A percentile compares a stretch with the other conserved stretches of the same genome.
phyloP scores from a whole-genome alignment of 441 rosid genomes.

The Isatis lusitanica region DNA sequence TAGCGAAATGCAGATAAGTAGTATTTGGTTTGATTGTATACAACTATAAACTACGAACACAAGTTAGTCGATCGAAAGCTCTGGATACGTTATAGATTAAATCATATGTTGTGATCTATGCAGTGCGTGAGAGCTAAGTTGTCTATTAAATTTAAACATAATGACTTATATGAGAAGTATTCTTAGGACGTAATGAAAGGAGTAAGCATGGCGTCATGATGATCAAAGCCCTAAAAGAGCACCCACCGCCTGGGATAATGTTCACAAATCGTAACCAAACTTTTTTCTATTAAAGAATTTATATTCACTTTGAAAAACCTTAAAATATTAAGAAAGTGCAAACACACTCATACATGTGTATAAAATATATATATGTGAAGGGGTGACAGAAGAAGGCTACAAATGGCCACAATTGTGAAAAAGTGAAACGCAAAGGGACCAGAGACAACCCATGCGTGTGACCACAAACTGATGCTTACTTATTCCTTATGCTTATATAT shows the following conservation, averaged over 20 bases:
- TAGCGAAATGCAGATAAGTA: neutral
- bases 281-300: slow-evolving; percentile 21
- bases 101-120: neutral
- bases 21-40: neutral
- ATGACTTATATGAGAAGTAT: neutral
- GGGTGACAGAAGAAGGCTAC: slow-evolving; percentile 37
- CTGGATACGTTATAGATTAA: neutral
- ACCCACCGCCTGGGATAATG: slow-evolving; percentile 31
- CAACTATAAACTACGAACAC: neutral
- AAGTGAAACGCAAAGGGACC: slow-evolving; percentile 36
- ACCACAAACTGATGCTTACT: slow-evolving; percentile 41
- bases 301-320: slow-evolving; percentile 16
- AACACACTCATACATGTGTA: slow-evolving; percentile 32
- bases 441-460: slow-evolving; percentile 46
- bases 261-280: slow-evolving; percentile 30
- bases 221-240: slow-evolving; percentile 40
- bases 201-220: slow-evolving; percentile 40
- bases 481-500: slow-evolving; percentile 23
- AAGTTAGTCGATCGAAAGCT: slow-evolving; percentile 7
- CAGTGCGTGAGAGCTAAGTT: neutral
- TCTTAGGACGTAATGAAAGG: neutral
- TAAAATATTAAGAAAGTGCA: slow-evolving; percentile 36
- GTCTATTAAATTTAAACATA: neutral
- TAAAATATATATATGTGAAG: slow-evolving; percentile 20
- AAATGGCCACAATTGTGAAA: slow-evolving; percentile 38